phyloP scores from a whole-genome alignment of 441 rosid species.

The Erodium trifolium region DNA sequence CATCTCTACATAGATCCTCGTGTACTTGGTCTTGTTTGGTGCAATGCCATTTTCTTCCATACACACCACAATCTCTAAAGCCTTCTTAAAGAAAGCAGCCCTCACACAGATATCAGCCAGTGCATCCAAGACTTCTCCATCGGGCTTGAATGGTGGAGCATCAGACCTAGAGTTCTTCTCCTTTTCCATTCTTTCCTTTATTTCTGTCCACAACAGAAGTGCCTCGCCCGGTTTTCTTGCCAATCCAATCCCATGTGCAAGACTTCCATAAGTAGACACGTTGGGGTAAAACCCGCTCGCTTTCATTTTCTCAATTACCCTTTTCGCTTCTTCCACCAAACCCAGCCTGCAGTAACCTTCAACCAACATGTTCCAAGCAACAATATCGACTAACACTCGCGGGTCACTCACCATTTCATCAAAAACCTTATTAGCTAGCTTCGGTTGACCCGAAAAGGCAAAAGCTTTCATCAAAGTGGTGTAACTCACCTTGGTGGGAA shows the following conservation, averaged over 20 bases:
- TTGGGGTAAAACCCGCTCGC: constrained; percentile 61
- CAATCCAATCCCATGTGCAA: constrained; percentile 65
- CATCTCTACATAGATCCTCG: constrained; percentile 86
- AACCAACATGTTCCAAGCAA: constrained; percentile 93
- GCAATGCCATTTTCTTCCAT: constrained; percentile 87
- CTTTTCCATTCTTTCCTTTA: constrained; percentile 47
- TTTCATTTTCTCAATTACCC: constrained; percentile 55
- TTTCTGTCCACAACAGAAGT: constrained; percentile 79
- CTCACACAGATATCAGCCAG: constrained; percentile 84
- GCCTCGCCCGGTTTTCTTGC: constrained; percentile 98
- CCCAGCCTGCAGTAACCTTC: constrained; percentile 82
- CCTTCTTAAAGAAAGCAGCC: constrained; percentile 85
- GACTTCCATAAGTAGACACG: constrained; percentile 78
- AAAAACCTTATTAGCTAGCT: constrained; percentile 76
- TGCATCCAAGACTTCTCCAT: constrained; percentile 60
- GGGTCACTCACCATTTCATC: constrained; percentile 82
- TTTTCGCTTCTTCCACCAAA: constrained; percentile 75
- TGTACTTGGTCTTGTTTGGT: constrained; percentile 81
- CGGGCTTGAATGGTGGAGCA: constrained; percentile 51
- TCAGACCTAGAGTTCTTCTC: constrained; percentile 2
- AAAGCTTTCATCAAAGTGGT: constrained; percentile 96
- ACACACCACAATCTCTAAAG: constrained; percentile 81
- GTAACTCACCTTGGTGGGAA: constrained; percentile 87
- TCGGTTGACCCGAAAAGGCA: constrained; percentile 75
- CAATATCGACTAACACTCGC: constrained; percentile 67